A percentile compares a stretch with the other conserved stretches of the same genome.
Evolutionary conservation across 805 yeast species (phyloP).

Genomic region (Tetrapisispora fleetii): DNA sequence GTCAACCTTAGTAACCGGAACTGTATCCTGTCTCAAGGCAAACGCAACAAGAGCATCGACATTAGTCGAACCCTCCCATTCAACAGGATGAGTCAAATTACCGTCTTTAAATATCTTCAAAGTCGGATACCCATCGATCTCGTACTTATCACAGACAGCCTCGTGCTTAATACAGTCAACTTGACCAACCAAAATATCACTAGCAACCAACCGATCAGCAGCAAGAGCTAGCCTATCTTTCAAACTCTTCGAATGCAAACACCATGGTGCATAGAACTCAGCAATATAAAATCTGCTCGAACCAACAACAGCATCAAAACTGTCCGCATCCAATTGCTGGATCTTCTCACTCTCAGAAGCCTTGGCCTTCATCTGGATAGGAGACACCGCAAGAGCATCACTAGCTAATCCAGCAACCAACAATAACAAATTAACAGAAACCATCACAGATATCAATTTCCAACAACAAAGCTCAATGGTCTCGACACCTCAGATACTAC

Average conservation of each 20-base stretch:
- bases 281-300: slow-evolving; percentile 71
- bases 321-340: slow-evolving; percentile 58
- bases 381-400: neutral
- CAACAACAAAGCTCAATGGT: too few species aligned
- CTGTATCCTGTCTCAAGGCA: slow-evolving; percentile 34
- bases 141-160: slow-evolving; percentile 1
- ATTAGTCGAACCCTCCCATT: neutral
- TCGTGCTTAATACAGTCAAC: slow-evolving; percentile 62
- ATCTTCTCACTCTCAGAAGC: slow-evolving; percentile 66
- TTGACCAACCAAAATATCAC: slow-evolving; percentile 33
- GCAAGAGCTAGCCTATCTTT: slow-evolving; percentile 72
- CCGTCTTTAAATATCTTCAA: slow-evolving; percentile 57
- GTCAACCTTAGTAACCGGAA: slow-evolving; percentile 15
- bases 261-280: slow-evolving; percentile 93
- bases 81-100: slow-evolving; percentile 17
- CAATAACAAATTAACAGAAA: slow-evolving; percentile 33
- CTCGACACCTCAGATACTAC: too few species aligned
- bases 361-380: neutral
- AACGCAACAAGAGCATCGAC: slow-evolving; percentile 34
- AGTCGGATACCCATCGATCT: slow-evolving; percentile 60
- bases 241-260: slow-evolving; percentile 84
- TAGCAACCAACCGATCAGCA: slow-evolving; percentile 62
- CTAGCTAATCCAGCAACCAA: neutral
- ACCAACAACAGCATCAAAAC: slow-evolving; percentile 31
- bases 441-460: slow-evolving; percentile 24